A percentile compares a stretch with the other conserved stretches of the same genome.
These are phyloP conservation scores for Microstegium vimineum DNA, from an alignment of 176 grass and related monocot genomes.

Conservation along the genomic window DNA sequence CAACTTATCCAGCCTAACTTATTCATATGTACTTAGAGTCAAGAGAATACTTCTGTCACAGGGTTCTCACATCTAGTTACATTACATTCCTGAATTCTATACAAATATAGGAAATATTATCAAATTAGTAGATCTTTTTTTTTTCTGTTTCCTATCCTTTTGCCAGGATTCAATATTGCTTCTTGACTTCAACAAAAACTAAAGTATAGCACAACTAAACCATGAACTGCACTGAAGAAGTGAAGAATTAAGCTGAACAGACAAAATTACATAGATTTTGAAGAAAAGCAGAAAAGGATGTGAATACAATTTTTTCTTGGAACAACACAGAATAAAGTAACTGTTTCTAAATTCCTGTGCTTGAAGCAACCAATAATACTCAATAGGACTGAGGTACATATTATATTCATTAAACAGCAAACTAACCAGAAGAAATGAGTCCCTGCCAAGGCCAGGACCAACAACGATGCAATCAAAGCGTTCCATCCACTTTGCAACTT, in stretches of 20 bases:
- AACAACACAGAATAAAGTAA: not conserved
- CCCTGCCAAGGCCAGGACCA: conserved; percentile 90
- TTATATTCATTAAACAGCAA: not conserved
- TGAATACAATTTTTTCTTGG: not conserved
- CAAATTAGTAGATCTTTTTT: not conserved
- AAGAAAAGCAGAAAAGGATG: not conserved
- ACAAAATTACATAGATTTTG: not conserved
- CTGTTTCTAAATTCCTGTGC: not conserved
- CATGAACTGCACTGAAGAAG: not conserved
- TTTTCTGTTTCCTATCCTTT: not conserved
- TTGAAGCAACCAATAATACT: not conserved
- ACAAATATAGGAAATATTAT: not conserved
- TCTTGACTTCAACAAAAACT: not conserved
- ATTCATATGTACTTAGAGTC: not conserved
- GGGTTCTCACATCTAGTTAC: not conserved
- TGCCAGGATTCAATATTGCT: not conserved
- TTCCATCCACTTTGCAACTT: conserved; percentile 88
- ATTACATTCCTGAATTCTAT: not conserved
- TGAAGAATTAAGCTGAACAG: not conserved
- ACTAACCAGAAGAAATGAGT: conserved; percentile 86
- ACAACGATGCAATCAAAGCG: conserved; percentile 94
- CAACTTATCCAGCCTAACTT: not conserved
- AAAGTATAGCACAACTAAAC: not conserved
- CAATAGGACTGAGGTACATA: not conserved
- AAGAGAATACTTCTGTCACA: not conserved